Percentiles rank a stretch among this genome's conserved stretches.
phyloP scores from a whole-genome alignment of 352 stramenopile species.

The Lagenidium giganteum region DNA sequence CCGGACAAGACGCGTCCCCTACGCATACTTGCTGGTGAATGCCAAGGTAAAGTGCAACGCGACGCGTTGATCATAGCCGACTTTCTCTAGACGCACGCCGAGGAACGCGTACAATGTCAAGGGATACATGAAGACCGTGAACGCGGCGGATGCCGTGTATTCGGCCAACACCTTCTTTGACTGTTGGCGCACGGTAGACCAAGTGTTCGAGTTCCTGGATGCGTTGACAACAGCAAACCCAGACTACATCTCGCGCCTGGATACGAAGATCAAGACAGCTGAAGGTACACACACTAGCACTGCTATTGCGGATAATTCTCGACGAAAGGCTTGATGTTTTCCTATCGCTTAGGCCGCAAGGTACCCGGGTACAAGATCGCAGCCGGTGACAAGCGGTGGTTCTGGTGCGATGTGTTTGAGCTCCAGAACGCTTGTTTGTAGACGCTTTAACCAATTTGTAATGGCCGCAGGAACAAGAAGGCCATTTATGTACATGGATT shows the following conservation, averaged over 20 bases:
- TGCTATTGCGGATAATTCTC: too few relatives aligned
- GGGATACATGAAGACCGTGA: conserved; percentile 29
- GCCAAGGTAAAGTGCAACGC: neutral
- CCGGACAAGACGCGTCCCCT: too few relatives aligned
- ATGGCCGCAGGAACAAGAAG: conserved; percentile 33
- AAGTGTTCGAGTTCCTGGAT: conserved; percentile 64
- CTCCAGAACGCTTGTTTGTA: too few relatives aligned
- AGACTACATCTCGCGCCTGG: conserved; percentile 40
- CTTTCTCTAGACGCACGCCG: conserved; percentile 17
- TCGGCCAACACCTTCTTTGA: conserved; percentile 58
- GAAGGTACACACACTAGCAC: too few relatives aligned
- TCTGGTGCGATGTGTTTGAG: too few relatives aligned
- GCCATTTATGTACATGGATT: conserved; percentile 56
- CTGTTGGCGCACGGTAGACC: conserved; percentile 56
- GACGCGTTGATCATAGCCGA: conserved; percentile 4
- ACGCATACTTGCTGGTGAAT: too few relatives aligned
- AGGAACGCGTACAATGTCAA: conserved; percentile 29
- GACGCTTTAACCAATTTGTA: too few relatives aligned
- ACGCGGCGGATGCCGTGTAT: conserved; percentile 22
- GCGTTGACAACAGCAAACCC: conserved; percentile 32
- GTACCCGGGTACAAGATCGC: conserved; percentile 63
- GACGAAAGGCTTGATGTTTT: too few relatives aligned
- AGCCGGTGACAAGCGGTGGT: neutral
- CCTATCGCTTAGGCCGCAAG: conserved; percentile 15
- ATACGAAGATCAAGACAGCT: conserved; percentile 49